A percentile compares a stretch with the other conserved stretches of the same genome.
Evolutionary conservation across 1,284 basidiomycete genomes (phyloP).

Genomic region (Cutaneotrichosporon sp.): DNA sequence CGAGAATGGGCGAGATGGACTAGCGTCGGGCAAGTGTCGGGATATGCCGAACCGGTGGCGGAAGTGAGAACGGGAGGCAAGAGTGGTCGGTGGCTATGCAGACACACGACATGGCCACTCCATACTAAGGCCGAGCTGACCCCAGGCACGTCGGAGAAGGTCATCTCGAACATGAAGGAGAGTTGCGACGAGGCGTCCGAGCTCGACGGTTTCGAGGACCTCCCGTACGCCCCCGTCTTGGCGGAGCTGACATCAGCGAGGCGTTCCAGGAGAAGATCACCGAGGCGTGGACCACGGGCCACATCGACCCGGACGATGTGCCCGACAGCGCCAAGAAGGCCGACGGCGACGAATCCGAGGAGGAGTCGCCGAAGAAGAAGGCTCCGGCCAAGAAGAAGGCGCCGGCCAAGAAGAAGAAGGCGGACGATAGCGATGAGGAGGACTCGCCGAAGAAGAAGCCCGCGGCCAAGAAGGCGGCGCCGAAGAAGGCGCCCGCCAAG

Average conservation of each 20-base stretch:
- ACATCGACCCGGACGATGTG: conserved; percentile 75
- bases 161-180: conserved; percentile 72
- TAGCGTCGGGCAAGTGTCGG: too few relatives aligned
- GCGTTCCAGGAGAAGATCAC: conserved; percentile 63
- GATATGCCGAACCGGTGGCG: too few relatives aligned
- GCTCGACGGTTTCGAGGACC: conserved; percentile 53
- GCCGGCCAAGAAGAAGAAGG: background rate
- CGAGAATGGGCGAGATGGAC: too few relatives aligned
- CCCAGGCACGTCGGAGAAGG: conserved; percentile 72
- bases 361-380: conserved; percentile 33
- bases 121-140: too few relatives aligned
- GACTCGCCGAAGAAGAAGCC: conserved; percentile 38
- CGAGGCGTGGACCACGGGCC: conserved; percentile 66
- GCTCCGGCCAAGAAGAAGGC: conserved; percentile 41
- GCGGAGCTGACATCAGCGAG: conserved; percentile 11
- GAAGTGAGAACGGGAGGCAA: too few relatives aligned
- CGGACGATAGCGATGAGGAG: conserved; percentile 25
- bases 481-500: conserved; percentile 15
- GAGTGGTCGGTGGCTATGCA: too few relatives aligned
- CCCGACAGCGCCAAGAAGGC: conserved; percentile 63
- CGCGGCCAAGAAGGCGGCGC: conserved; percentile 4
- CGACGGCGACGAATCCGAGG: conserved; percentile 32
- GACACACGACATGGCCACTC: too few relatives aligned
- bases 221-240: conserved; percentile 28
- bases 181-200: conserved; percentile 62